These are phyloP conservation scores for Lentinula raphanica DNA, from an alignment of 768 basidiomycete species.

Conservation along the genomic window DNA sequence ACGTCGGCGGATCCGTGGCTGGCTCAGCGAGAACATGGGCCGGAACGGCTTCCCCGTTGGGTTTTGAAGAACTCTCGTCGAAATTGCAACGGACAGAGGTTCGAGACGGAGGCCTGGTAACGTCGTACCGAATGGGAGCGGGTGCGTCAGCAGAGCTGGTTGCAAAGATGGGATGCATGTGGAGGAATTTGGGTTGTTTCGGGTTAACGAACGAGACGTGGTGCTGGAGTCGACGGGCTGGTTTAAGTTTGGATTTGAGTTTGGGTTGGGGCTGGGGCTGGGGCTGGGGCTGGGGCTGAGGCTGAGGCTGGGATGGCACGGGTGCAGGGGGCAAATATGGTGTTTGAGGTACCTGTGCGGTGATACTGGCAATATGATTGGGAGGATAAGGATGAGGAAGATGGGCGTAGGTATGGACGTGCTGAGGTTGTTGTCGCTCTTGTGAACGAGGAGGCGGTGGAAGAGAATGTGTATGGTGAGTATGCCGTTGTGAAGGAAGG, in stretches of 20 bases:
- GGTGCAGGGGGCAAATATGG: not conserved
- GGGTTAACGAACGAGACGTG: conserved; percentile 6
- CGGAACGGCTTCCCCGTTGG: not conserved
- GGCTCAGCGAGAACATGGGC: not conserved
- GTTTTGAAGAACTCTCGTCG: not conserved
- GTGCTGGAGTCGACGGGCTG: not conserved
- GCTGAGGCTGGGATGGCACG: not conserved
- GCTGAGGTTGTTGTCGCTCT: not conserved
- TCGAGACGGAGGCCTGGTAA: not conserved
- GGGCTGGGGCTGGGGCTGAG: too few species aligned
- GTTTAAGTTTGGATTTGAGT: too few species aligned
- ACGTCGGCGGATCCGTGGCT: not conserved
- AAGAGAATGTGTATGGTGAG: not conserved
- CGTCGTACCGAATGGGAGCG: conserved; percentile 1
- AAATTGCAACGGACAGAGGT: not conserved
- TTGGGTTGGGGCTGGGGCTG: too few species aligned
- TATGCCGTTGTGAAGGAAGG: not conserved
- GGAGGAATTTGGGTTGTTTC: not conserved
- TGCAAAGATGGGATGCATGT: conserved; percentile 5
- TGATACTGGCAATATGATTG: not conserved
- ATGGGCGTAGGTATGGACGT: not conserved
- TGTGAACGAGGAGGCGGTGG: not conserved
- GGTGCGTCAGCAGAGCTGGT: not conserved
- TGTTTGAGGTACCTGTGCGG: not conserved
- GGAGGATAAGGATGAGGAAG: not conserved